Evolutionary conservation across 129 eudicot species (phyloP).

Genomic region (Flaveria trinervia): DNA sequence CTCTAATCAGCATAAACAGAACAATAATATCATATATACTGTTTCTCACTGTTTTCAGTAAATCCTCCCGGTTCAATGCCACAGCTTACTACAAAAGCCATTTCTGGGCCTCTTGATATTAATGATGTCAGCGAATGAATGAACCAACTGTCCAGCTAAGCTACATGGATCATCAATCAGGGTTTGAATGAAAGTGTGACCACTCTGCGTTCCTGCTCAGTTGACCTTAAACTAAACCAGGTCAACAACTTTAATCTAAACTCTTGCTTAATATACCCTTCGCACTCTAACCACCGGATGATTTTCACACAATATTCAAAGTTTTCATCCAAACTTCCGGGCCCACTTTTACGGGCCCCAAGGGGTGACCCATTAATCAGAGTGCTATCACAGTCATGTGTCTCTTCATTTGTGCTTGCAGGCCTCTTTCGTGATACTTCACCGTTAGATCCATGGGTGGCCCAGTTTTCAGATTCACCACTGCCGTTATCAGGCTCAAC

Average conservation of each 20-base stretch:
- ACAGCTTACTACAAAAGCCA: slow-evolving; percentile 73
- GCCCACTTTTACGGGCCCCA: slow-evolving; percentile 30
- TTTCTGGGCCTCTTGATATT: slow-evolving; percentile 62
- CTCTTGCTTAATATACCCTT: slow-evolving; percentile 74
- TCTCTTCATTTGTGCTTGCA: slow-evolving; percentile 49
- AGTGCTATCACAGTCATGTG: slow-evolving; percentile 82
- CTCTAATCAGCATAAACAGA: slow-evolving; percentile 24
- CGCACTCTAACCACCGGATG: slow-evolving; percentile 79
- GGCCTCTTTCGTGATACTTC: slow-evolving; percentile 53
- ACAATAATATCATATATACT: background rate
- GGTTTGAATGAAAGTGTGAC: slow-evolving; percentile 77
- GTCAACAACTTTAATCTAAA: slow-evolving; percentile 82
- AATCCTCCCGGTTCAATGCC: slow-evolving; percentile 43
- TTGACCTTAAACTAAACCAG: slow-evolving; percentile 92
- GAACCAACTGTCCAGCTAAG: slow-evolving; percentile 84
- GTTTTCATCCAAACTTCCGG: slow-evolving; percentile 64
- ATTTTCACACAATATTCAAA: slow-evolving; percentile 84
- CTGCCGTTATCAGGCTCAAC: slow-evolving; percentile 67
- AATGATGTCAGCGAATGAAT: slow-evolving; percentile 75
- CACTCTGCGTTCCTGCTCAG: slow-evolving; percentile 89
- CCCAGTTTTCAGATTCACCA: slow-evolving; percentile 75
- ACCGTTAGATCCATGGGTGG: slow-evolving; percentile 34
- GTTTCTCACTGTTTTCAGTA: slow-evolving; percentile 19
- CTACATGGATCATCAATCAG: slow-evolving; percentile 81
- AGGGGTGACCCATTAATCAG: slow-evolving; percentile 71